Base-by-base conservation (phyloP, 352 stramenopile species). In the Elongisporangium senticosum region DNA sequence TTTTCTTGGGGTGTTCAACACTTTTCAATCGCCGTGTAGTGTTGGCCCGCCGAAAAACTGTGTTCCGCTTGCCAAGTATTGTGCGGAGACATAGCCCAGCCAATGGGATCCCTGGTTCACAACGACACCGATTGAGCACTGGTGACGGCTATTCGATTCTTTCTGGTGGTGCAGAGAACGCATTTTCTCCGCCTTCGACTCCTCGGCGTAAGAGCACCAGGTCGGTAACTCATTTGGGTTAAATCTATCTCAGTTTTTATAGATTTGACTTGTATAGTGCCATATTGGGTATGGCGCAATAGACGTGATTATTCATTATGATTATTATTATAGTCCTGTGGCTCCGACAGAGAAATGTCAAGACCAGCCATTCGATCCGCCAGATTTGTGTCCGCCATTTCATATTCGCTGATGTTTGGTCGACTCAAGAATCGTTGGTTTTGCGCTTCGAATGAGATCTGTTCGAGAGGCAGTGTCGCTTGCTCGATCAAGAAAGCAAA, bases 1-100 rank as follows among this genome's bases (percentile, higher is more conserved):
- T 95, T 8, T 93, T 93, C 59, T 71, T 95, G 26, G 83, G 83
- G 13, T 91, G 83, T 58, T 93, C 85, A 8, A 90, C 85, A 0
- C 60, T 95, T 10, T 80, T 95, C 53, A 89, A 90, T 37, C 82
- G 81, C 13, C 78, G 78, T 62, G 62, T 93, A 14, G 75, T 90
- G 37, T 63, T 90, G 7, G 75, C 79, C 14, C 75, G 79, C 43
- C 62, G 79, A 20, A 88, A 84, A 53, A 83, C 62, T 1, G 72
- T 86, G 21, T 88, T 86, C 53, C 68, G 68, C 8, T 60, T 90
- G 39, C 83, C 83, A 28, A 77, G 64, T 8, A 74, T 67, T 22
- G 39, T 69, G n/a, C 62, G 62, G 33, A 43, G 33, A 43, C 33
- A 43, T 4, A 43, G 11, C 33, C 33, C 7, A 43, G 33, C 33